Percentiles rank a stretch among this genome's conserved stretches.
Evolutionary conservation across 805 yeast species (phyloP).

Genomic region (Metschnikowia shivogae): DNA sequence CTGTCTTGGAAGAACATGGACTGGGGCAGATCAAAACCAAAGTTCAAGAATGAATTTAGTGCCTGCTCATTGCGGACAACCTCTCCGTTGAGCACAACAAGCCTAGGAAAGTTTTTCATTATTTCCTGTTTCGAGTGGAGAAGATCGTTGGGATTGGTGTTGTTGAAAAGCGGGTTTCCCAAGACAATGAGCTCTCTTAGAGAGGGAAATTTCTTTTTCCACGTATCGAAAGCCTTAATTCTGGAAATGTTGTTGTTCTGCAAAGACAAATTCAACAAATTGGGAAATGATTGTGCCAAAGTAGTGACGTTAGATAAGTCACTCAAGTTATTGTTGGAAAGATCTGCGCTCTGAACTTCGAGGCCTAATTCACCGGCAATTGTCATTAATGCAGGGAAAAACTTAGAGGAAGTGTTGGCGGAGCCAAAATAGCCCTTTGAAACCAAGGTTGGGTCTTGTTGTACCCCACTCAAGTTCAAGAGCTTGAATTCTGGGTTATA

Average conservation of each 20-base stretch:
- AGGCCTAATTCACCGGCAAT: constrained; percentile 54
- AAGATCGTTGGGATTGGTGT: constrained; percentile 24
- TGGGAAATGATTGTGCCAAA: constrained; percentile 71
- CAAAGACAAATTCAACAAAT: constrained; percentile 71
- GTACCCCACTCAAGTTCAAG: constrained; percentile 64
- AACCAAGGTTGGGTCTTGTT: constrained; percentile 57
- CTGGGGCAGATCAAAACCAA: constrained; percentile 54
- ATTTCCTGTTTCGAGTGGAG: constrained; percentile 56
- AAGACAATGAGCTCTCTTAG: constrained; percentile 73
- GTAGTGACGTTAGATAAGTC: constrained; percentile 60
- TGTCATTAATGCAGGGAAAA: constrained; percentile 87
- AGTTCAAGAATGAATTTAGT: constrained; percentile 45
- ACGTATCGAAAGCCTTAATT: constrained; percentile 59
- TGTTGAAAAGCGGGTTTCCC: constrained; percentile 69
- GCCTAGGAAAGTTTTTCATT: constrained; percentile 70
- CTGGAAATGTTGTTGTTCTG: constrained; percentile 66
- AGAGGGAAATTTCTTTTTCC: constrained; percentile 70
- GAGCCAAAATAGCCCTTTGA: constrained; percentile 63
- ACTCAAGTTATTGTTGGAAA: constrained; percentile 54
- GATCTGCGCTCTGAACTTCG: constrained; percentile 68
- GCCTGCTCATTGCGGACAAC: constrained; percentile 70
- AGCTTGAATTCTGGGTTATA: constrained; percentile 62
- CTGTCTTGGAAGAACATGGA: constrained; percentile 78
- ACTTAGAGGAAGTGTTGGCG: constrained; percentile 63
- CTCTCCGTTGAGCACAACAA: constrained; percentile 74